Evolutionary conservation across 331 rosid genomes (phyloP).

Genomic region (Rosa hybrid): DNA sequence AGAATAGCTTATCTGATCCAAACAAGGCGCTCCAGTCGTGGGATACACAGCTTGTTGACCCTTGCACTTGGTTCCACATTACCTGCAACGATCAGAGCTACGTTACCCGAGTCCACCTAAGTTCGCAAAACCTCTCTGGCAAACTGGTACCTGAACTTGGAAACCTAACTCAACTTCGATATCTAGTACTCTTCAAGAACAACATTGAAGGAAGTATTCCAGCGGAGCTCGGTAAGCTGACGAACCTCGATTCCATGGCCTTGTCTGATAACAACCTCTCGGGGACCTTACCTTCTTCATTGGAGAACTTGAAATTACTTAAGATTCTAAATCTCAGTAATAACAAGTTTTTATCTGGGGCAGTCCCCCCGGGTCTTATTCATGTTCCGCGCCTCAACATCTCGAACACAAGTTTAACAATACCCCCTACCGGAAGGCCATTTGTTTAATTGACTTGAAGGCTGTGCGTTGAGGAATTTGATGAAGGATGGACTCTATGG

Average conservation of each 20-base stretch:
- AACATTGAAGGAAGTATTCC: background rate
- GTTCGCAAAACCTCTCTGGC: background rate
- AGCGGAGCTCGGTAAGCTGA: background rate
- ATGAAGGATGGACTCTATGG: too few relatives aligned
- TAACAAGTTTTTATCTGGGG: background rate
- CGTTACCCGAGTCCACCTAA: background rate
- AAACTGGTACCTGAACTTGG: background rate
- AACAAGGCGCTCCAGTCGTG: background rate
- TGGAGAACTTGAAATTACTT: background rate
- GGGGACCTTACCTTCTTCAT: background rate
- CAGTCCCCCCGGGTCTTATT: background rate
- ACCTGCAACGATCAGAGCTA: background rate
- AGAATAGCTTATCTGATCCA: background rate
- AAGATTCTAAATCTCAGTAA: background rate
- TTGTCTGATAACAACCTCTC: background rate
- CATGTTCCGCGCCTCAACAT: background rate
- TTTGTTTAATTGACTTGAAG: too few relatives aligned
- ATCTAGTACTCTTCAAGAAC: background rate
- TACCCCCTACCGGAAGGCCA: background rate
- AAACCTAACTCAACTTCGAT: background rate
- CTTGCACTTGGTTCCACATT: background rate
- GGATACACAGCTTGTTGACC: background rate
- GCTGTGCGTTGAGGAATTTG: too few relatives aligned
- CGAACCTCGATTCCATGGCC: background rate
- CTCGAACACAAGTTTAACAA: background rate